Conservation (phyloP, 768 basidiomycete species). For the Ramaria sp. region DNA sequence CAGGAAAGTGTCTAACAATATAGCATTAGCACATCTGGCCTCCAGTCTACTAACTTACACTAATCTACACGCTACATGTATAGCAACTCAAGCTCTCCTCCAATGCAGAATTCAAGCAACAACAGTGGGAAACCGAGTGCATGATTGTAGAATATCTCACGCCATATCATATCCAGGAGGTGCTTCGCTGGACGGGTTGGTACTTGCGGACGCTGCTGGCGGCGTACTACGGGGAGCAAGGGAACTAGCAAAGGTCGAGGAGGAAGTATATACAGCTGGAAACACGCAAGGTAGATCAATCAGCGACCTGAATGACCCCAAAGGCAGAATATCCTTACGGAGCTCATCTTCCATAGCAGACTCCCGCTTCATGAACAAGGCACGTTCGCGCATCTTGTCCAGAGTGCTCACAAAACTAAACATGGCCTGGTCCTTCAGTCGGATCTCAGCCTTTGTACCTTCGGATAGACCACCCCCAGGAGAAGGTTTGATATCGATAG, state of each 20-base stretch:
- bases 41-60: no score
- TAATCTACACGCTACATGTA: no score
- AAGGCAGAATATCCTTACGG: constrained; percentile 34
- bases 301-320: not conserved
- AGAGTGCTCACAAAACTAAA: constrained; percentile 63
- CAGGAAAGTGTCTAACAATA: no score
- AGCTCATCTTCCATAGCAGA: constrained; percentile 44
- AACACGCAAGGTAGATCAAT: not conserved
- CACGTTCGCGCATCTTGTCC: constrained; percentile 69
- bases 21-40: no score
- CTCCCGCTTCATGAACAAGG: constrained; percentile 65
- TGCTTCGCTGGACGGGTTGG: constrained; percentile 30
- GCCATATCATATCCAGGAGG: constrained; percentile 39
- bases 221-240: constrained; percentile 23
- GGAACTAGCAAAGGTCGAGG: constrained; percentile 23
- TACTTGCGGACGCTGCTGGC: not conserved
- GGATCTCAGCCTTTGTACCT: constrained; percentile 56
- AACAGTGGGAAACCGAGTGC: no score
- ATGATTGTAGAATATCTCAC: no score
- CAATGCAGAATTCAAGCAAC: no score
- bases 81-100: no score
- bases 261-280: not conserved
- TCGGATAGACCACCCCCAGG: constrained; percentile 53
- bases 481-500: constrained; percentile 56
- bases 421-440: constrained; percentile 57